phyloP scores from a whole-genome alignment of 371 early-diverging fungal species.

The Rhizopus arrhizus region DNA sequence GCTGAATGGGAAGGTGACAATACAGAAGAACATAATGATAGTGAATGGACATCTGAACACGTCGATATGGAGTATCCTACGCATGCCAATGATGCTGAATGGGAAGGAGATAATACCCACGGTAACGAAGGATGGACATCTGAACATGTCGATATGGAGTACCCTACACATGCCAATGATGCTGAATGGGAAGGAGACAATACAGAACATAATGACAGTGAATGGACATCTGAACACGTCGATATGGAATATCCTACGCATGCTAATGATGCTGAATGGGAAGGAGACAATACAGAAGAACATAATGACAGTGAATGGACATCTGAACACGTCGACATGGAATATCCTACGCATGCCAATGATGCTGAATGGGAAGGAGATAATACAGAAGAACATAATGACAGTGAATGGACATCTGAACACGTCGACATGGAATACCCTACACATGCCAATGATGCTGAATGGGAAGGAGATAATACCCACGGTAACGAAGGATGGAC shows the following conservation, averaged over 20 bases:
- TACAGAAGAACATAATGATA: background rate
- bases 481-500: slow-evolving; percentile 27
- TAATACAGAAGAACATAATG: background rate
- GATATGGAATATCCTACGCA: background rate
- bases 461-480: background rate
- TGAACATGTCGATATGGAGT: slow-evolving; percentile 18
- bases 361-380: slow-evolving; percentile 12
- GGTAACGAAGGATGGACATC: slow-evolving; percentile 29
- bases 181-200: slow-evolving; percentile 3
- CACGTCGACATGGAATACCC: background rate
- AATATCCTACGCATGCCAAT: background rate
- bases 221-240: slow-evolving; percentile 20
- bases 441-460: background rate
- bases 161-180: background rate
- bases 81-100: background rate
- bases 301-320: too few relatives aligned
- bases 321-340: slow-evolving; percentile 2
- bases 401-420: slow-evolving; percentile 6
- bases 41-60: slow-evolving; percentile 3
- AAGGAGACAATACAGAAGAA: slow-evolving; percentile 9
- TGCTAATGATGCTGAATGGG: slow-evolving; percentile 18
- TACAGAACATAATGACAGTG: slow-evolving; percentile 5
- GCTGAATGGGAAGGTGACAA: slow-evolving; percentile 11
- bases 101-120: background rate
- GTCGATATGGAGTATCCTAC: background rate